phyloP scores from a whole-genome alignment of 768 basidiomycete genomes.

The Asterophora parasitica region DNA sequence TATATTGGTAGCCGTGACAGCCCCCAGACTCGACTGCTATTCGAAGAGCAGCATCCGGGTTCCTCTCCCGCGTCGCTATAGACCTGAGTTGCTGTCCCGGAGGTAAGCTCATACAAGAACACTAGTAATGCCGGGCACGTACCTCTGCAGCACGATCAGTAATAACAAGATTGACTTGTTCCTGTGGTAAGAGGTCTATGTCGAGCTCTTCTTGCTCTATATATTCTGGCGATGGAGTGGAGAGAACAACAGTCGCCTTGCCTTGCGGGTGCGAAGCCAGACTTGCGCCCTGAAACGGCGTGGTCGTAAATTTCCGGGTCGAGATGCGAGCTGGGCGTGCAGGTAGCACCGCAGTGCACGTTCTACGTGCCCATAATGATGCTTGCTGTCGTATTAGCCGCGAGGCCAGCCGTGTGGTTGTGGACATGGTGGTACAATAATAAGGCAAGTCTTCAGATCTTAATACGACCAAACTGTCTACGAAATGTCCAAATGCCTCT shows the following conservation, averaged over 20 bases:
- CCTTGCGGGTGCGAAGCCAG: conserved; percentile 39
- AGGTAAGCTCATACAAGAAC: background rate
- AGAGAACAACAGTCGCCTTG: conserved; percentile 44
- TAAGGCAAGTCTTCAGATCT: background rate
- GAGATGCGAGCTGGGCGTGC: background rate
- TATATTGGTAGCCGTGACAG: conserved; percentile 97
- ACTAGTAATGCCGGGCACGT: conserved; percentile 14
- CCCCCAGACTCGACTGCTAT: conserved; percentile 91
- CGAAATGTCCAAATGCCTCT: background rate
- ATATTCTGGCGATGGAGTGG: conserved; percentile 47
- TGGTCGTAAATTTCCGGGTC: conserved; percentile 17
- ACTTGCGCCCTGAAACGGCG: conserved; percentile 26
- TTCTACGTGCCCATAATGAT: conserved; percentile 2
- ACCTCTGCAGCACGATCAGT: conserved; percentile 79
- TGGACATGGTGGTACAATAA: conserved; percentile 12
- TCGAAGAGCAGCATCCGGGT: conserved; percentile 64
- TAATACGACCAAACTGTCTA: conserved; percentile 1
- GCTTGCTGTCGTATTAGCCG: conserved; percentile 8
- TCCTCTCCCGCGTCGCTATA: conserved; percentile 63
- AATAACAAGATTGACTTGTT: conserved; percentile 51
- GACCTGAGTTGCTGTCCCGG: conserved; percentile 65
- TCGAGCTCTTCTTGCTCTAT: conserved; percentile 61
- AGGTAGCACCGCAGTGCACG: background rate
- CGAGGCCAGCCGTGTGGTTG: conserved; percentile 11
- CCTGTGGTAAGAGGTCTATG: conserved; percentile 49